phyloP scores from a whole-genome alignment of 208 protist species.

The Leishmania arabica region DNA sequence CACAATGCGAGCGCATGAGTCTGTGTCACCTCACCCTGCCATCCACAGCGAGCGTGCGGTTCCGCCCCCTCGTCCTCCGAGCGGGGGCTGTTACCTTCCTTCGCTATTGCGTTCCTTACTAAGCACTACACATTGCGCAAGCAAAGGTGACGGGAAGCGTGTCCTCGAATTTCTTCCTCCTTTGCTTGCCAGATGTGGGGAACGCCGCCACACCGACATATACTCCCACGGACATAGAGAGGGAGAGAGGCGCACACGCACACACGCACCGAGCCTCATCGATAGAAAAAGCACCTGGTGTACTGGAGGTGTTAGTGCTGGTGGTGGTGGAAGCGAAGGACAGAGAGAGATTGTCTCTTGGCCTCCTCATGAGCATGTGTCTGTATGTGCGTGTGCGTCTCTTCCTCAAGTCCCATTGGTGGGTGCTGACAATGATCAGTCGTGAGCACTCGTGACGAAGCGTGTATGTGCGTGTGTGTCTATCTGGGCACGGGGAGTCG shows the following conservation, averaged over 20 bases:
- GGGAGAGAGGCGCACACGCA: not conserved
- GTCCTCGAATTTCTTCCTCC: too few relatives aligned
- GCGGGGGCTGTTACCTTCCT: not conserved
- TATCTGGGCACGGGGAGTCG: not conserved
- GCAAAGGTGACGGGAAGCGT: not conserved
- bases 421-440: not conserved
- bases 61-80: not conserved
- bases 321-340: not conserved
- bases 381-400: not conserved
- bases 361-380: not conserved
- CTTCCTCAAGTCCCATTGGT: not conserved
- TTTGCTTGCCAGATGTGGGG: not conserved
- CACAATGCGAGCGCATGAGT: not conserved
- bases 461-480: not conserved
- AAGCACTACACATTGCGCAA: not conserved
- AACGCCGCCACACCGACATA: not conserved
- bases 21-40: not conserved
- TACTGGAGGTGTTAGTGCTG: not conserved
- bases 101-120: not conserved
- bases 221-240: not conserved
- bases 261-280: not conserved
- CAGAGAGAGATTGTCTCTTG: not conserved
- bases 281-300: not conserved
- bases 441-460: not conserved
- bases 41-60: not conserved